Conservation (phyloP, 176 grass and related monocot genomes). For the Triticum timopheevii region DNA sequence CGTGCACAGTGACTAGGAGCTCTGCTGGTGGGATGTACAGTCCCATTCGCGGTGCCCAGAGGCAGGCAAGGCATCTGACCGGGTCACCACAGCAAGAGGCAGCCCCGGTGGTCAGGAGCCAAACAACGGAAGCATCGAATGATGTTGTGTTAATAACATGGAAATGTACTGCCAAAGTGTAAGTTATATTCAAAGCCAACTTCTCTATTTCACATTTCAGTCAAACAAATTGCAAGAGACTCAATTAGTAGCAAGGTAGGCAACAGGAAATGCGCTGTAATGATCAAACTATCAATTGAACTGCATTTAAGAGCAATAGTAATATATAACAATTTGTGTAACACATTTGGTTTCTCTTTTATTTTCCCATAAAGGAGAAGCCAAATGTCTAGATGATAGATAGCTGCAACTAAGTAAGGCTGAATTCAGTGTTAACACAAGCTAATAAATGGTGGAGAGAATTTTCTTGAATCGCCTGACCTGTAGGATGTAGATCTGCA, state of each 20-base stretch:
- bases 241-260: neutral
- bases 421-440: neutral
- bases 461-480: neutral
- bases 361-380: neutral
- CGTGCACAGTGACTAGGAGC: too few species aligned
- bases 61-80: too few species aligned
- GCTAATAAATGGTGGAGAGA: neutral
- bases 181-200: neutral
- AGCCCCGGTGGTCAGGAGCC: too few species aligned
- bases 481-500: neutral
- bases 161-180: neutral
- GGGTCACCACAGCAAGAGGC: too few species aligned
- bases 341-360: neutral
- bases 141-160: neutral
- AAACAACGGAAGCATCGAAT: too few species aligned
- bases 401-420: neutral
- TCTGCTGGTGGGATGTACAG: too few species aligned
- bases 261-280: neutral
- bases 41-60: too few species aligned
- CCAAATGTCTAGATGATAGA: constrained; percentile 4
- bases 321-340: neutral
- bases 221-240: neutral
- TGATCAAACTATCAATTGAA: neutral
- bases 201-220: neutral
- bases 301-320: neutral